Base-by-base conservation (phyloP, 169 alveolate genomes). In the Plasmodium berghei region DNA sequence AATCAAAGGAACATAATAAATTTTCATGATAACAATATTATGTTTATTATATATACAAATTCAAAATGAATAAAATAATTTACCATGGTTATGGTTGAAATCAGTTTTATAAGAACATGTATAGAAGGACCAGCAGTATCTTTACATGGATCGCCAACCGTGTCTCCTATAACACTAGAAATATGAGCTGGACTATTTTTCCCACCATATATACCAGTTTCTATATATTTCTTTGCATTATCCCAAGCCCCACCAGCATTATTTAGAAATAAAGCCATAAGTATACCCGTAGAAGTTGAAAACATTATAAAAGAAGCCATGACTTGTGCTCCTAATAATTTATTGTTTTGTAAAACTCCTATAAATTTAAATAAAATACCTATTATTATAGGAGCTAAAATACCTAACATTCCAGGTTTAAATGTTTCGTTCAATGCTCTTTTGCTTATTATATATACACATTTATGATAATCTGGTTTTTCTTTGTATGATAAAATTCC, bases 181-280 rank as follows among this genome's bases (percentile, higher is more conserved):
- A 91, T 94, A 74, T 92, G 96, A 9, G 93, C 94, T 1, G 91
- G 95, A 48, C 94, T 80, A 54, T 87, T 87, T 64, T 95, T 95
- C 14, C 95, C 95, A 0, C 96, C 97, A 54, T 93, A 88, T 16
- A 77, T 90, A 40, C 96, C 96, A 20, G 93, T 80, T 74, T 94
- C 96, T 28, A 92, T 85, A 71, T 93, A 95, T 71, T 96, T 96
- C 93, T 96, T 96, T 48, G 97, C 97, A 77, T 96, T 96, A 80
- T 96, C 98, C 98, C 98, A 96, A 9, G 98, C 96, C 4, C 98
- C 98, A 28, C 98, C 98, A 9, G 97, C 95, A 58, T 95, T 96
- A 71, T 96, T 95, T 54, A 94, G 77, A 56, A 94, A 94, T 55
- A 95, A 94, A 10, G 98, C 97, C 96, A 93, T 92, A 55, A 94